Evolutionary conservation across 148 eudicot species (phyloP), one percentile per base, ranked within the genome.

Genomic region (Salicornia ramosissima): DNA sequence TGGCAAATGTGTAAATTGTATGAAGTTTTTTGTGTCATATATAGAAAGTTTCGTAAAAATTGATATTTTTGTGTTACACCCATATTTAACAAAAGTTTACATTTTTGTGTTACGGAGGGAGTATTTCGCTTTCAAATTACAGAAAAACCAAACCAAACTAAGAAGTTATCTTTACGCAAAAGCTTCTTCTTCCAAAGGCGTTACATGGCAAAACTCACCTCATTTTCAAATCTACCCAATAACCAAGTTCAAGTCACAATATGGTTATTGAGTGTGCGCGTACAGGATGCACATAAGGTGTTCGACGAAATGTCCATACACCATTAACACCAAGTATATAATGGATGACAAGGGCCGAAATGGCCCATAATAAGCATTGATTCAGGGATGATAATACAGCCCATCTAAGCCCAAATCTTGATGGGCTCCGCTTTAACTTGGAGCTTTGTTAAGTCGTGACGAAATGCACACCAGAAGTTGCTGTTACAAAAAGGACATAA

Each of bases 111-210:
- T n/a, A n/a, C n/a, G n/a, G n/a, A n/a, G n/a, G n/a, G n/a, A 8
- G 40, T 36, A 36, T 36, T 10, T 1, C 29, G 55, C 74, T 36
- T 30, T 71, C 74, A 12, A 24, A 59, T 71, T 71, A 56, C 39
- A 19, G 15, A 12, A 70, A 59, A 59, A 59, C 6, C 55, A 22
- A 56, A 30, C 55, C 45, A 71, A 58, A 69, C 46, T 50, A 50
- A 54, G 78, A 21, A 63, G 65, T 33, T 53, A 18, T n/a, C 74
- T 70, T 54, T 52, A 70, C 79, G 79, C 79, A 64, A 75, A 22
- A 29, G 68, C 73, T 39, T 28, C 13, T 43, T 47, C 52, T 51
- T 39, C 4, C 1, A 47, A 47, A 45, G 12, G 45, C 66, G 65
- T 70, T 30, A 18, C 25, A 15, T n/a, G 55, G 45, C 73, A 70